phyloP scores from a whole-genome alignment of 257 asterid genomes.

The Solanum gandarillasii region DNA sequence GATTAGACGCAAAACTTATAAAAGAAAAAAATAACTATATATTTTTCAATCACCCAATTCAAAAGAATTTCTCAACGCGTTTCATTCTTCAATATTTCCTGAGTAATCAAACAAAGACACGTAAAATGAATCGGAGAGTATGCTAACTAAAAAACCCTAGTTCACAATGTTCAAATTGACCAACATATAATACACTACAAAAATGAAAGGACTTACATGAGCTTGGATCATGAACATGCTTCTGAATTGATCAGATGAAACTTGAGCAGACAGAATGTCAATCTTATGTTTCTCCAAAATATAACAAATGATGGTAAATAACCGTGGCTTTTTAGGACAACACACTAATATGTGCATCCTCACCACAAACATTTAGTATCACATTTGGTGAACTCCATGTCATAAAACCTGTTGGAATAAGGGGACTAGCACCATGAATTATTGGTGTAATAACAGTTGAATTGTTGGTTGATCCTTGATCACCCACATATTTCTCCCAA shows the following conservation, averaged over 20 bases:
- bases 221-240: constrained; percentile 22
- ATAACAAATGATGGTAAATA: constrained; percentile 7
- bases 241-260: constrained; percentile 18
- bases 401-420: constrained; percentile 3
- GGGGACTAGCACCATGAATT: neutral
- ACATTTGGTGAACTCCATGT: constrained; percentile 28
- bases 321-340: constrained; percentile 13
- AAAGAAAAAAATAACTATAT: neutral
- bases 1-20: neutral
- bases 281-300: constrained; percentile 28
- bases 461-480: constrained; percentile 21
- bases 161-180: neutral
- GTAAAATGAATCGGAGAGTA: neutral
- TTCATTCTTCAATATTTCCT: neutral
- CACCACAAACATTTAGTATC: constrained; percentile 16
- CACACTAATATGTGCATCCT: constrained; percentile 22
- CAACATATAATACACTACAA: neutral
- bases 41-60: neutral
- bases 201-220: constrained; percentile 4
- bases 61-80: neutral
- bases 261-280: constrained; percentile 21
- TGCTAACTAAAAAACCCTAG: neutral
- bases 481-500: constrained; percentile 43
- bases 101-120: neutral
- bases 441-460: neutral